Evolutionary conservation across 768 basidiomycete genomes (phyloP).

Genomic region (Mycena kentingensis): DNA sequence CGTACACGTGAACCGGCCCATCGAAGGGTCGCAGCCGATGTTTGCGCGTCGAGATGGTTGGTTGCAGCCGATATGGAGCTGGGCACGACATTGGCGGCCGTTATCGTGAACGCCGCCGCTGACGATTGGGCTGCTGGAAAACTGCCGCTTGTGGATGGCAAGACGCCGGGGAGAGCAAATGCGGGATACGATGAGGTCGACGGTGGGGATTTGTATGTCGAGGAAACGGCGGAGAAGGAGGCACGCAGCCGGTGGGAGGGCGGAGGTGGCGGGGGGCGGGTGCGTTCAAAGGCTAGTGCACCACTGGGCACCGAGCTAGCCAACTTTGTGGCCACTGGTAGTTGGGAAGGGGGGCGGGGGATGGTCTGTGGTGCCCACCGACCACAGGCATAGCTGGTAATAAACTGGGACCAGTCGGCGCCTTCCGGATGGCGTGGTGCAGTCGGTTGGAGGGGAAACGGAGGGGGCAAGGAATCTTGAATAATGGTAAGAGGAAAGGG

Average conservation of each 20-base stretch:
- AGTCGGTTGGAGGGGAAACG: neutral
- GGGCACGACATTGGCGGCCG: too few relatives aligned
- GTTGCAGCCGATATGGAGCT: too few relatives aligned
- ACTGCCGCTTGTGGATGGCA: slow-evolving; percentile 12
- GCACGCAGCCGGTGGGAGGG: slow-evolving; percentile 19
- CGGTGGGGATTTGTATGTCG: slow-evolving; percentile 20
- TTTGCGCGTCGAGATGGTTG: slow-evolving; percentile 54
- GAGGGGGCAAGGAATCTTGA: neutral
- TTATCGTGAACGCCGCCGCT: slow-evolving; percentile 13
- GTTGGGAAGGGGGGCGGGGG: slow-evolving; percentile 56
- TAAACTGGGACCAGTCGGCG: slow-evolving; percentile 73
- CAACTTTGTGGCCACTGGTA: slow-evolving; percentile 7
- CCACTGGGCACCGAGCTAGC: slow-evolving; percentile 25
- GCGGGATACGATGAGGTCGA: slow-evolving; percentile 21
- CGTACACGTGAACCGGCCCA: slow-evolving; percentile 83
- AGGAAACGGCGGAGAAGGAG: slow-evolving; percentile 23
- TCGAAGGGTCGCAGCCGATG: slow-evolving; percentile 80
- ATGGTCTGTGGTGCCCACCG: slow-evolving; percentile 79
- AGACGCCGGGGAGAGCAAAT: neutral
- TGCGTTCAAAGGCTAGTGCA: slow-evolving; percentile 27
- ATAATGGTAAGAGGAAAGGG: neutral
- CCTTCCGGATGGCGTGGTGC: neutral
- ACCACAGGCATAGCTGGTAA: slow-evolving; percentile 73
- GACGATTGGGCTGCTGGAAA: slow-evolving; percentile 2
- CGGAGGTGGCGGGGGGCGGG: neutral